A percentile compares a stretch with the other conserved stretches of the same genome.
phyloP scores from a whole-genome alignment of 116 monocot genomes.

The Iris pallida region DNA sequence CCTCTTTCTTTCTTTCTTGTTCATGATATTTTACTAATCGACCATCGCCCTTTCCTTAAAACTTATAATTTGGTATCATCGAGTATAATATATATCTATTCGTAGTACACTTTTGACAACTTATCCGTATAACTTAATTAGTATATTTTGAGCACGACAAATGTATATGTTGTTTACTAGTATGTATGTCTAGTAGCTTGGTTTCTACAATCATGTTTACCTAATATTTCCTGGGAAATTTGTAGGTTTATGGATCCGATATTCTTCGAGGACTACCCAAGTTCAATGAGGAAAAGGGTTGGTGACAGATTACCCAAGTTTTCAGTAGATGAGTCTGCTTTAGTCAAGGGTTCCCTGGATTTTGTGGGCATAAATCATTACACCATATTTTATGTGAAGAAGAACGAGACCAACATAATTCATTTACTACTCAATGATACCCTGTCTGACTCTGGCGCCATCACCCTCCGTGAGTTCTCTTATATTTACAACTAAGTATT shows the following conservation, averaged over 20 bases:
- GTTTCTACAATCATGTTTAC: too few species aligned
- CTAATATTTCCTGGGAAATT: not conserved
- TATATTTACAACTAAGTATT: not conserved
- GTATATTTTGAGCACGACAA: too few species aligned
- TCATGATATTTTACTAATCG: too few species aligned
- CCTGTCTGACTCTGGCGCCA: constrained; percentile 68
- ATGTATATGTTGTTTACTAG: too few species aligned
- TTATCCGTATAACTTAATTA: too few species aligned
- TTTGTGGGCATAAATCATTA: constrained; percentile 99
- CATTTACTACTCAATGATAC: constrained; percentile 51
- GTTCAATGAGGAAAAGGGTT: constrained; percentile 71
- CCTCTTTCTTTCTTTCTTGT: too few species aligned
- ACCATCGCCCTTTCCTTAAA: too few species aligned
- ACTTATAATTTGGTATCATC: too few species aligned
- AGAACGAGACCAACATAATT: constrained; percentile 48
- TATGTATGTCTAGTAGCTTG: too few species aligned
- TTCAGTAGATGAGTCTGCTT: constrained; percentile 43
- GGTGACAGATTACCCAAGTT: constrained; percentile 72
- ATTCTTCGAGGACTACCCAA: constrained; percentile 88
- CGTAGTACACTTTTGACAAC: too few species aligned
- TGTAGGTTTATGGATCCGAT: constrained; percentile 92
- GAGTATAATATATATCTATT: too few species aligned
- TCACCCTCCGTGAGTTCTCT: constrained; percentile 60
- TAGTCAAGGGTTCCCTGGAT: constrained; percentile 91
- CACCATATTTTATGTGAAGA: constrained; percentile 68